Evolutionary conservation across 139 green algal genomes (phyloP), one percentile per base, ranked within the genome.

Genomic region (Closterium sp.): DNA sequence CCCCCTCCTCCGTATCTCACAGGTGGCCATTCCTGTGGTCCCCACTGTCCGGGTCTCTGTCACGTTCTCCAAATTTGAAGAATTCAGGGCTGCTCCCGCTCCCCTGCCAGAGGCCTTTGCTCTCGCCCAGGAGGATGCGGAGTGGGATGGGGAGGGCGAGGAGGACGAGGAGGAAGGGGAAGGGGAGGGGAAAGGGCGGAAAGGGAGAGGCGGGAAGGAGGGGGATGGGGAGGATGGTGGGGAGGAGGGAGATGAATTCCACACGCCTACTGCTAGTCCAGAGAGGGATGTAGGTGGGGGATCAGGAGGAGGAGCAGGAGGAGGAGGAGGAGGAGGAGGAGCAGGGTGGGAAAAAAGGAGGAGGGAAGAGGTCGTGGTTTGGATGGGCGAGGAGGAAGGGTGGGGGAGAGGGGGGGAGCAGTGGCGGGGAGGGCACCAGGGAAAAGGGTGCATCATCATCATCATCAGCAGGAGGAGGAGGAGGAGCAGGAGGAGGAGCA

Each of bases 11-110:
- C 79, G 6, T 28, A 17, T 28, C 79, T n/a, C n/a, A 86, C 92
- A 94, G 92, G 89, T 94, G 27, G 90, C 92, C 42, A 94, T 94
- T 21, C 92, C 92, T 31, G 93, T 94, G 5, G 45, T 94, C 11
- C 89, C 89, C 10, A 93, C 89, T 22, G 93, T 94, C 79, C 92
- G 92, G 5, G 92, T 93, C 4, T 31, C 28, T 21, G 92, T 92
- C 70, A 94, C 92, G 28, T 93, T 94, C 17, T 73, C 31, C 73
- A 93, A 89, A 24, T 94, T 94, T 31, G 28, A 91, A 19, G 86
- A 93, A 9, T 50, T 50, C 17, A 31, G 24, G 4, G 10, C 28
- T 9, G 13, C 86, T 31, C 38, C 86, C 27, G 86, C 34, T 28
- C 11, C 42, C 2, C 13, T 29, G 62, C 50, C 27, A 38, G 27